Evolutionary conservation across 257 asterid species (phyloP), one percentile per base, ranked within the genome.

Genomic region (Henckelia pumila): DNA sequence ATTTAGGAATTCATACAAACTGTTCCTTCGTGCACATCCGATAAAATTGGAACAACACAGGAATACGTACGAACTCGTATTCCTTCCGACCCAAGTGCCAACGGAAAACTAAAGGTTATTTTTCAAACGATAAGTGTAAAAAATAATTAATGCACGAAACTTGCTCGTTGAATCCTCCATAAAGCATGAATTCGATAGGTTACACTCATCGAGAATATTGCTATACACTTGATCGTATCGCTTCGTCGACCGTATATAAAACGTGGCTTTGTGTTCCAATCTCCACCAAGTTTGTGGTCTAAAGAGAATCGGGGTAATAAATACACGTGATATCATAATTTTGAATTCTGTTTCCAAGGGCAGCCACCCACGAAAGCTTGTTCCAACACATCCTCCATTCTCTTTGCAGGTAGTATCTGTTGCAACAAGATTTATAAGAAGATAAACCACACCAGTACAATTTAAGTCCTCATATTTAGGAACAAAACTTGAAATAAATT

Each of bases 361-460:
- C 91, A 91, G 50, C 99, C 99, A 23, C 96, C 97, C 77, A 91
- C 98, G 66, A 94, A 94, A 13, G 99, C 99, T 14, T 91, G 98
- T 25, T 91, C 98, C 71, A 94, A 75, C 73, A 94, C 99, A 59
- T 94, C 99, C 88, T 94, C 99, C 96, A 94, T 80, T 72, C 95
- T 82, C 82, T 82, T 91, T 24, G 98, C 99, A 33, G 77, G 76
- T 66, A 94, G 40, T 66, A 94, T 88, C 99, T 94, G 82, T 76
- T 61, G 29, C 77, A 68, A 70, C 56, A 59, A 74, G 9, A 66
- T 49, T 5, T 7, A 35, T 56, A 7, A 28, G 52, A 50, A 64
- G 59, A 60, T 23, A 52, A 68, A 60, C 64, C 56, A 58, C 17
- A 56, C 13, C 37, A 50, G 26, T 19, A 32, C 47, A 50, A 11